These are phyloP conservation scores for Rutidosis leptorrhynchoides DNA, from an alignment of 129 eudicot species.

Conservation along the genomic window DNA sequence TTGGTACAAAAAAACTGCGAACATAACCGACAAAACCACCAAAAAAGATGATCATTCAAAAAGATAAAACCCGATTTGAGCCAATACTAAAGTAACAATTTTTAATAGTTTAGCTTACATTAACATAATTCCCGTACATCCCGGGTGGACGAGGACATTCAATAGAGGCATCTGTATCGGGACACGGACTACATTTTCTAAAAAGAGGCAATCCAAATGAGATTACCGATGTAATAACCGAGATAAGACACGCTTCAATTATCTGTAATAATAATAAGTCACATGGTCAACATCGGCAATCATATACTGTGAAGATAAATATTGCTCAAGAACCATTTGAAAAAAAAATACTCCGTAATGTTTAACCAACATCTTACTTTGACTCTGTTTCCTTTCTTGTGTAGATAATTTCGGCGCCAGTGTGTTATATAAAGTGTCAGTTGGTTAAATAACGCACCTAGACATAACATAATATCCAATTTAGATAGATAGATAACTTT, in stretches of 20 bases:
- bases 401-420: slow-evolving; percentile 93
- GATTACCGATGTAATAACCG: slow-evolving; percentile 74
- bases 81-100: neutral
- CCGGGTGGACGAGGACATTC: slow-evolving; percentile 94
- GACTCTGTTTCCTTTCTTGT: slow-evolving; percentile 86
- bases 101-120: slow-evolving; percentile 52
- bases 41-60: neutral
- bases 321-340: neutral
- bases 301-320: slow-evolving; percentile 12
- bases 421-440: slow-evolving; percentile 75
- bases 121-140: slow-evolving; percentile 93
- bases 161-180: slow-evolving; percentile 54
- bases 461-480: neutral
- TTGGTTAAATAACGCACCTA: slow-evolving; percentile 94
- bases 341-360: too few relatives aligned
- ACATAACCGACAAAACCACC: slow-evolving; percentile 16
- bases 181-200: slow-evolving; percentile 88
- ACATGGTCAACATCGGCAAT: neutral
- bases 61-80: neutral
- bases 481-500: neutral
- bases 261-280: slow-evolving; percentile 43
- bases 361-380: slow-evolving; percentile 56
- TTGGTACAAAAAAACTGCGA: slow-evolving; percentile 82
- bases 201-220: slow-evolving; percentile 97
- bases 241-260: slow-evolving; percentile 85